Conservation (phyloP, 2,329 filamentous ascomycete species). For the Zymoseptoria pseudotritici region DNA sequence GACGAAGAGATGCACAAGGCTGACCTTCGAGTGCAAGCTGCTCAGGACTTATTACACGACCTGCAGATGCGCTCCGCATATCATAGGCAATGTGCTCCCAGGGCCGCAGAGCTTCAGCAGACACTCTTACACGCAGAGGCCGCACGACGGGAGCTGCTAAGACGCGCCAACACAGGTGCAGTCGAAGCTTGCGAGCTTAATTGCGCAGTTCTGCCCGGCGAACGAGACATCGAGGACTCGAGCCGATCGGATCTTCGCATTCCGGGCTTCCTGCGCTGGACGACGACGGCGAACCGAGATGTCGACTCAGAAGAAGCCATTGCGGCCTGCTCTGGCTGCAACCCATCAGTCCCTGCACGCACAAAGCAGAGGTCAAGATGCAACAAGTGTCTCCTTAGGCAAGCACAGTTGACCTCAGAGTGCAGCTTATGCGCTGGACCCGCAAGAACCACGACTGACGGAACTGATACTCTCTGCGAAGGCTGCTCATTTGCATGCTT, state of each 20-base stretch:
- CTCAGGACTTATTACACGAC: conserved; percentile 8
- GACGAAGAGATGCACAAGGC: neutral
- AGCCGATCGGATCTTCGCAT: conserved; percentile 36
- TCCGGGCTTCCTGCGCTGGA: conserved; percentile 29
- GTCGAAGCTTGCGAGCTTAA: conserved; percentile 21
- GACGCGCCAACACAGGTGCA: neutral
- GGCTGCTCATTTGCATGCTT: conserved; percentile 38
- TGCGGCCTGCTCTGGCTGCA: conserved; percentile 3
- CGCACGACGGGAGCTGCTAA: conserved; percentile 19
- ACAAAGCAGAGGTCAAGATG: conserved; percentile 5
- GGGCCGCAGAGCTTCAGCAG: conserved; percentile 27
- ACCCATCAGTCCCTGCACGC: neutral
- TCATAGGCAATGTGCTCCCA: conserved; percentile 1
- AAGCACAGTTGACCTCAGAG: conserved; percentile 7
- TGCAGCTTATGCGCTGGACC: conserved; percentile 11
- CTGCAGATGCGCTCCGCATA: conserved; percentile 7
- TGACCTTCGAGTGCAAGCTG: conserved; percentile 4
- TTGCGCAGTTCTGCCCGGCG: conserved; percentile 26
- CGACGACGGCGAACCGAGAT: neutral
- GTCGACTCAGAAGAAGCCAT: conserved; percentile 1
- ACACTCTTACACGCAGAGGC: conserved; percentile 19
- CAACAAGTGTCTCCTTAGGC: conserved; percentile 8
- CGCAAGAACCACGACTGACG: conserved; percentile 9
- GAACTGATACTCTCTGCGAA: conserved; percentile 30
- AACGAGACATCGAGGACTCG: conserved; percentile 32